phyloP scores from a whole-genome alignment of 179 eudicot genomes.

The Camellia oleifera region DNA sequence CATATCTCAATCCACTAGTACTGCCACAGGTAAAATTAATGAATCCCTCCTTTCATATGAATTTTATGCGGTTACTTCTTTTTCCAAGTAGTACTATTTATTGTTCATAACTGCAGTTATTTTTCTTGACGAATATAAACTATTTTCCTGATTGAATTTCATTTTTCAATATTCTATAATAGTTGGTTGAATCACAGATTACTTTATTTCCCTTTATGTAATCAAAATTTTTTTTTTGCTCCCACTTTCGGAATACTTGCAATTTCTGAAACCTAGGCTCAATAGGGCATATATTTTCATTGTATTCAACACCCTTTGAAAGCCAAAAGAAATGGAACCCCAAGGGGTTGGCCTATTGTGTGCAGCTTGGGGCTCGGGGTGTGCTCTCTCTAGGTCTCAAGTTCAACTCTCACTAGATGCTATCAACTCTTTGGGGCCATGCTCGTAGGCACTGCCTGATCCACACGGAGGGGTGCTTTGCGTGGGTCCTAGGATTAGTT shows the following conservation, averaged over 20 bases:
- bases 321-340: neutral
- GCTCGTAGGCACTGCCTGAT: too few species aligned
- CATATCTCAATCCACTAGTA: conserved; percentile 32
- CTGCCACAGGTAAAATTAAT: conserved; percentile 38
- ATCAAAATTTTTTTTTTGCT: neutral
- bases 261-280: neutral
- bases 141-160: neutral
- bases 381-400: too few species aligned
- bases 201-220: neutral
- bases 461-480: too few species aligned
- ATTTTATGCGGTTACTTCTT: neutral
- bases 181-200: neutral
- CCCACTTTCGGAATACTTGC: neutral
- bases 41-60: neutral
- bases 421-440: too few species aligned
- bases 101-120: neutral
- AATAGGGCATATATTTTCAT: neutral
- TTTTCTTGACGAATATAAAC: neutral
- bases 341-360: too few species aligned
- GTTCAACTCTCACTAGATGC: too few species aligned
- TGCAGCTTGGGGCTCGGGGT: too few species aligned
- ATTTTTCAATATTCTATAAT: neutral
- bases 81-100: neutral
- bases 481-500: too few species aligned
- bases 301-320: neutral